Percentiles rank a stretch among this genome's conserved stretches.
These are phyloP conservation scores for Ophiostoma sp. DNA, from an alignment of 2,329 filamentous ascomycete genomes.

Conservation along the genomic window DNA sequence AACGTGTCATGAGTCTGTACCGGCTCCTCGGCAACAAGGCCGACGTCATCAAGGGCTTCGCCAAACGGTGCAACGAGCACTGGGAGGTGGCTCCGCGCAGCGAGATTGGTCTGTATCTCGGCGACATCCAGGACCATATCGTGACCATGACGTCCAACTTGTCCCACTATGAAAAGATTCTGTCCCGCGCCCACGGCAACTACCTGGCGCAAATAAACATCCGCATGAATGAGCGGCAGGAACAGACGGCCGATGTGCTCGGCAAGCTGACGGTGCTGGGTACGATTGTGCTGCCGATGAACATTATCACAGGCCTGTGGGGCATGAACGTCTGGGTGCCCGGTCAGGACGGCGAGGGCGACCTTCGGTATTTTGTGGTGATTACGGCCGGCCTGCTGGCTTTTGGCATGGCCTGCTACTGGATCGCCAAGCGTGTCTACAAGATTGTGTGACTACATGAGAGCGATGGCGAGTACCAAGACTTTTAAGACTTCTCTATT, in stretches of 20 bases:
- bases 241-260: conserved; percentile 91
- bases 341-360: conserved; percentile 77
- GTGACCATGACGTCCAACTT: conserved; percentile 98
- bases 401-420: conserved; percentile 79
- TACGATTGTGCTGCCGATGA: conserved; percentile 97
- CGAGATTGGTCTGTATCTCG: conserved; percentile 95
- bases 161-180: conserved; percentile 91
- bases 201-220: conserved; percentile 99
- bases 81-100: conserved; percentile 94
- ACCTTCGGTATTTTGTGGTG: conserved; percentile 72
- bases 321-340: conserved; percentile 98
- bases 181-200: conserved; percentile 89
- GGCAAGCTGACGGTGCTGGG: conserved; percentile 93
- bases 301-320: conserved; percentile 97
- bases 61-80: conserved; percentile 95
- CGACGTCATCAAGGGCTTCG: conserved; percentile 98
- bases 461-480: neutral
- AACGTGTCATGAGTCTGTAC: conserved; percentile 96
- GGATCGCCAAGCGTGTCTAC: conserved; percentile 81
- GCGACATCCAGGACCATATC: conserved; percentile 98
- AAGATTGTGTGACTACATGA: conserved; percentile 61
- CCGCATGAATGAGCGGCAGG: conserved; percentile 95
- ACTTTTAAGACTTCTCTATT: neutral
- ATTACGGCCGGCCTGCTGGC: conserved; percentile 72
- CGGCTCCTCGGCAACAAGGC: conserved; percentile 93